phyloP scores from a whole-genome alignment of 2,329 filamentous ascomycete genomes.

The Fusarium sp. region DNA sequence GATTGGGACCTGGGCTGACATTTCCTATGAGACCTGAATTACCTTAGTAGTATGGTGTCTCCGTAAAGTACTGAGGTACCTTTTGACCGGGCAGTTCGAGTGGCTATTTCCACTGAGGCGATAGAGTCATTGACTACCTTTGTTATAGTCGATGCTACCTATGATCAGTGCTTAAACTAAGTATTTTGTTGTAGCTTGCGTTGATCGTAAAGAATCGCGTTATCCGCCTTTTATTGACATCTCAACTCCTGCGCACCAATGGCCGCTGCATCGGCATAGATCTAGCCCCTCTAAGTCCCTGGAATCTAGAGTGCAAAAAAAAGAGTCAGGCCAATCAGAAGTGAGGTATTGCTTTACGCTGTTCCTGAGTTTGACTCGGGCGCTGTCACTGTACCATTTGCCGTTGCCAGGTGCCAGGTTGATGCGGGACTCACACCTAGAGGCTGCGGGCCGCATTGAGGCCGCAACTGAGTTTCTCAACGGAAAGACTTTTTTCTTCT shows the following conservation, averaged over 20 bases:
- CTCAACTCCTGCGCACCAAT: slow-evolving; percentile 15
- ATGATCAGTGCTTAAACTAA: background rate
- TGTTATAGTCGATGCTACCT: background rate
- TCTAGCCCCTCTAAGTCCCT: slow-evolving; percentile 9
- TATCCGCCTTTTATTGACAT: slow-evolving; percentile 8
- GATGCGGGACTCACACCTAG: slow-evolving; percentile 12
- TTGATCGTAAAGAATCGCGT: background rate
- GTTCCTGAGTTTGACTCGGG: slow-evolving; percentile 41
- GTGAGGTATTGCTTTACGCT: slow-evolving; percentile 41
- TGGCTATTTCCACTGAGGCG: background rate
- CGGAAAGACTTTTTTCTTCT: background rate
- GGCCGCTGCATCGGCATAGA: background rate
- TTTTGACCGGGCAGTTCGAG: background rate
- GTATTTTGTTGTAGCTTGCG: background rate
- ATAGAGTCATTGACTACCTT: background rate
- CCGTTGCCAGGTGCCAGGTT: background rate
- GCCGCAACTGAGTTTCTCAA: slow-evolving; percentile 12
- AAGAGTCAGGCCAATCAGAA: slow-evolving; percentile 30
- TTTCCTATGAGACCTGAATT: background rate
- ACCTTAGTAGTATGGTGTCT: background rate
- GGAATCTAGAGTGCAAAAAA: slow-evolving; percentile 11
- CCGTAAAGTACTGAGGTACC: background rate
- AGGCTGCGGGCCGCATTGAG: slow-evolving; percentile 27
- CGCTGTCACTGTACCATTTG: slow-evolving; percentile 20
- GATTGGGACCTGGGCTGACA: background rate